phyloP scores from a whole-genome alignment of 371 early-diverging fungal genomes.

The Apophysomyces trapeziformis region DNA sequence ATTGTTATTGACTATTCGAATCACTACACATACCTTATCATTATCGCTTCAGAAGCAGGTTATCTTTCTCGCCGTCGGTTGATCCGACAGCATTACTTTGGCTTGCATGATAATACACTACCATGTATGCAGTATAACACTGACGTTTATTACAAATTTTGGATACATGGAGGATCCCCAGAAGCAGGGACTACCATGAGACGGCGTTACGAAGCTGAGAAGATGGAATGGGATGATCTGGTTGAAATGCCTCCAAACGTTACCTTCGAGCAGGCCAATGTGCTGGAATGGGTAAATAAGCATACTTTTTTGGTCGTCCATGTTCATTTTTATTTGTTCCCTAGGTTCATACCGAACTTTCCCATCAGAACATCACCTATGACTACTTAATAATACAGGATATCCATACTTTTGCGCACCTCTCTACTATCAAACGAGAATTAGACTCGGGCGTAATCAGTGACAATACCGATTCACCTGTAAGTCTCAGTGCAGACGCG shows the following conservation, averaged over 20 bases:
- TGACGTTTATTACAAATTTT: conserved; percentile 54
- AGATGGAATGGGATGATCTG: conserved; percentile 60
- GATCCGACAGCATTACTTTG: conserved; percentile 58
- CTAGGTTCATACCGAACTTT: conserved; percentile 30
- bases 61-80: conserved; percentile 41
- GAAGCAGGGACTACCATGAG: conserved; percentile 37
- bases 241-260: conserved; percentile 22
- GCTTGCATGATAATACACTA: conserved; percentile 50
- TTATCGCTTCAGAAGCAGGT: conserved; percentile 52
- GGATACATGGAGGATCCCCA: conserved; percentile 46
- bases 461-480: conserved; percentile 35
- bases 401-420: conserved; percentile 37
- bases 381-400: conserved; percentile 49
- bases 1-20: conserved; percentile 35
- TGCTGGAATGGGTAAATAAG: conserved; percentile 39
- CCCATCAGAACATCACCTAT: conserved; percentile 25
- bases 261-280: conserved; percentile 33
- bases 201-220: conserved; percentile 53
- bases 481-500: conserved; percentile 25
- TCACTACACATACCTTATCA: conserved; percentile 50
- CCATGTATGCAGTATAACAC: conserved; percentile 50
- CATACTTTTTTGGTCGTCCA: neutral
- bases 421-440: conserved; percentile 30
- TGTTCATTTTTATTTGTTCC: neutral
- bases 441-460: conserved; percentile 31